Evolutionary conservation across 441 rosid species (phyloP).

Genomic region (Adansonia madagascariensis): DNA sequence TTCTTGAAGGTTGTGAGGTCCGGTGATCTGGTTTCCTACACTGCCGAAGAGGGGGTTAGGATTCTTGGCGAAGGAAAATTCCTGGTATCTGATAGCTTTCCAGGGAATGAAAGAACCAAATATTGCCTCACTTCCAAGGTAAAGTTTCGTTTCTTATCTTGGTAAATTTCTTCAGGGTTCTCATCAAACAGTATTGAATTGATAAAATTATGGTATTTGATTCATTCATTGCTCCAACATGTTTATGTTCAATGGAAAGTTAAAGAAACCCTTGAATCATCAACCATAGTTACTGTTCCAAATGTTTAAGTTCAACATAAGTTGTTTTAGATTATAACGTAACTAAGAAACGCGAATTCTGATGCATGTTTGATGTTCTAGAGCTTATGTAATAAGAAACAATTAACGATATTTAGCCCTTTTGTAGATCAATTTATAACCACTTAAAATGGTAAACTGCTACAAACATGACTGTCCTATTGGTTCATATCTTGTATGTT

Average conservation of each 20-base stretch:
- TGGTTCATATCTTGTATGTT: slow-evolving; percentile 8
- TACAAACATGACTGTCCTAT: neutral
- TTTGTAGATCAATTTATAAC: neutral
- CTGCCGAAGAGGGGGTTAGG: slow-evolving; percentile 98
- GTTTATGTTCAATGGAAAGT: no score
- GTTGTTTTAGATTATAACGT: neutral
- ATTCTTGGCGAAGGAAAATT: slow-evolving; percentile 90
- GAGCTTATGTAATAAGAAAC: neutral
- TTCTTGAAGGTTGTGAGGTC: slow-evolving; percentile 81
- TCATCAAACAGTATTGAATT: neutral
- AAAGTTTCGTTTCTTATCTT: neutral
- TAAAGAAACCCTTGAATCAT: neutral
- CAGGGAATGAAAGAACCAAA: slow-evolving; percentile 94
- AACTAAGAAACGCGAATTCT: neutral
- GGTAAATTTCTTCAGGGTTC: slow-evolving; percentile 3
- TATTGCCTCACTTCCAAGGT: slow-evolving; percentile 98
- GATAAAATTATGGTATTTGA: neutral
- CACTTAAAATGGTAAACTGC: neutral
- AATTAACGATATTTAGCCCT: neutral
- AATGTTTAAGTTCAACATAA: neutral
- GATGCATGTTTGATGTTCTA: neutral
- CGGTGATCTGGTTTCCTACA: slow-evolving; percentile 89
- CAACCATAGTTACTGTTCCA: neutral
- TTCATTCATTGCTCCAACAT: neutral
- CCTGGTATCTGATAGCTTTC: slow-evolving; percentile 91